Evolutionary conservation across 2,329 filamentous ascomycete species (phyloP).

Genomic region (Aspergillus persii): DNA sequence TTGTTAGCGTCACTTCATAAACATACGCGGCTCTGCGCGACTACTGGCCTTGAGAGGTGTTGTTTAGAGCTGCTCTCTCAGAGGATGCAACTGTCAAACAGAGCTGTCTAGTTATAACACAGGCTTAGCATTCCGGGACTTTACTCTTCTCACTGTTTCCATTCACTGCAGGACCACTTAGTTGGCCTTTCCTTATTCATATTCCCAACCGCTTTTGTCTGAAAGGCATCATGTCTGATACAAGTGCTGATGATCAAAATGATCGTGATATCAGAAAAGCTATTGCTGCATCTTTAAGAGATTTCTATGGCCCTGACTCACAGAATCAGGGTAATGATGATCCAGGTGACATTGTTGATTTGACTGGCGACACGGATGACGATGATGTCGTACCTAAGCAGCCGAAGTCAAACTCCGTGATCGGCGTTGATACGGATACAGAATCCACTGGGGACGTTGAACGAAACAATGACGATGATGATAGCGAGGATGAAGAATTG

Average conservation of each 20-base stretch:
- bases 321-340: not conserved
- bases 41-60: not conserved
- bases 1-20: not conserved
- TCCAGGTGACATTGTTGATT: conserved; percentile 27
- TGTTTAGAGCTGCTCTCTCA: not conserved
- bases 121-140: not conserved
- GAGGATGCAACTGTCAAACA: not conserved
- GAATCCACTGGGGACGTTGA: conserved; percentile 1
- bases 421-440: conserved; percentile 26
- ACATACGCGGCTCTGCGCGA: not conserved
- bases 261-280: conserved; percentile 18
- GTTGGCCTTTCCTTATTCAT: not conserved
- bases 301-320: conserved; percentile 4
- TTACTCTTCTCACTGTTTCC: not conserved
- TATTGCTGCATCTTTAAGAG: conserved; percentile 22
- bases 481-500: conserved; percentile 35
- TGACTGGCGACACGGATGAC: conserved; percentile 33
- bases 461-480: conserved; percentile 5
- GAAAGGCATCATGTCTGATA: not conserved
- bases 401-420: conserved; percentile 28
- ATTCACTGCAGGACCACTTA: not conserved
- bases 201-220: not conserved
- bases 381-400: conserved; percentile 25
- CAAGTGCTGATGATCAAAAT: conserved; percentile 4
- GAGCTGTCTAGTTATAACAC: not conserved